These are phyloP conservation scores for Albatrellus ellisii DNA, from an alignment of 768 basidiomycete species.

Conservation along the genomic window DNA sequence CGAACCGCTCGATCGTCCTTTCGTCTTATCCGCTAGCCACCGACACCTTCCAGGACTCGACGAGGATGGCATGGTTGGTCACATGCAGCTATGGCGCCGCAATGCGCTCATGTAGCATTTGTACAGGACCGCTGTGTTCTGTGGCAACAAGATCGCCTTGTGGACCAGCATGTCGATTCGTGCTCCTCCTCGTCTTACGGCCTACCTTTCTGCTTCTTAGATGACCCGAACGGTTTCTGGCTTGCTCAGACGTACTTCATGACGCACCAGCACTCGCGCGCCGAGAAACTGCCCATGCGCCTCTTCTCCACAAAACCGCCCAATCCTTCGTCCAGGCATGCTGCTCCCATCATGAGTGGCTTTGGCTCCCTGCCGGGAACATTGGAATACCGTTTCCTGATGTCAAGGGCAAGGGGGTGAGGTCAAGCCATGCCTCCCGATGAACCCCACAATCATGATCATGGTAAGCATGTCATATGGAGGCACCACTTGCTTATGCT, in stretches of 20 bases:
- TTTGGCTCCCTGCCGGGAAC: slow-evolving; percentile 18
- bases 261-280: slow-evolving; percentile 89
- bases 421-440: slow-evolving; percentile 39
- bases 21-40: slow-evolving; percentile 57
- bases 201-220: slow-evolving; percentile 25
- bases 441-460: slow-evolving; percentile 59
- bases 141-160: slow-evolving; percentile 94
- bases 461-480: slow-evolving; percentile 88
- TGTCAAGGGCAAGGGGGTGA: slow-evolving; percentile 37
- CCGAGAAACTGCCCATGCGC: slow-evolving; percentile 81
- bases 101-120: slow-evolving; percentile 98
- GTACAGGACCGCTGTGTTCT: slow-evolving; percentile 93
- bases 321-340: slow-evolving; percentile 18
- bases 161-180: slow-evolving; percentile 67
- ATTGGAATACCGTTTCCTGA: slow-evolving; percentile 21
- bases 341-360: slow-evolving; percentile 26
- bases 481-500: slow-evolving; percentile 86
- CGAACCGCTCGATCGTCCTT: slow-evolving; percentile 66
- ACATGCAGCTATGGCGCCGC: slow-evolving; percentile 94
- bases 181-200: background rate
- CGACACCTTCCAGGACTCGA: slow-evolving; percentile 63
- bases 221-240: slow-evolving; percentile 98
- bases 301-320: slow-evolving; percentile 54
- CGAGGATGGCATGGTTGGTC: slow-evolving; percentile 83
- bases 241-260: slow-evolving; percentile 96